Evolutionary conservation across 2,329 filamentous ascomycete genomes (phyloP).

Genomic region (Rutstroemia sp.): DNA sequence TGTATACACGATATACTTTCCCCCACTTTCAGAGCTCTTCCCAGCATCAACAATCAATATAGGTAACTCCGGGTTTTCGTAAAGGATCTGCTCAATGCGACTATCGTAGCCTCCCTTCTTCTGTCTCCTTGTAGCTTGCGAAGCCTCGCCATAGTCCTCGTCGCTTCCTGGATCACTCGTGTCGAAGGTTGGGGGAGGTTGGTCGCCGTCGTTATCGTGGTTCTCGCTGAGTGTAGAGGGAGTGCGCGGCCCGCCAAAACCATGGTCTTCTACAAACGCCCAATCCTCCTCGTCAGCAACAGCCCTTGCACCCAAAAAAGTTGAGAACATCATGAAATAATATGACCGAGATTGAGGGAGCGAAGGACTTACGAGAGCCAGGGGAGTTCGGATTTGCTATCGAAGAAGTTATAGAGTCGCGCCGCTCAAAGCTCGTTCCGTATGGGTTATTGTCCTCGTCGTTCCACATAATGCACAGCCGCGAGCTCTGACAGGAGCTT

Average conservation of each 20-base stretch:
- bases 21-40: slow-evolving; percentile 87
- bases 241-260: slow-evolving; percentile 37
- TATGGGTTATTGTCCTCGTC: slow-evolving; percentile 99
- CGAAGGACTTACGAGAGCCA: slow-evolving; percentile 40
- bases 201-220: slow-evolving; percentile 29
- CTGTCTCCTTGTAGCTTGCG: slow-evolving; percentile 43
- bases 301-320: slow-evolving; percentile 27
- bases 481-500: background rate
- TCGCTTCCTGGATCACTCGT: slow-evolving; percentile 40
- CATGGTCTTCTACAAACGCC: slow-evolving; percentile 39
- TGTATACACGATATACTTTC: slow-evolving; percentile 93
- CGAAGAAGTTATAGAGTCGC: slow-evolving; percentile 70
- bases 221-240: slow-evolving; percentile 62
- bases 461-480: slow-evolving; percentile 73
- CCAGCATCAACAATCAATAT: slow-evolving; percentile 92
- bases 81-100: slow-evolving; percentile 93
- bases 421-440: slow-evolving; percentile 79
- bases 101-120: slow-evolving; percentile 90
- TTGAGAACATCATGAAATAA: slow-evolving; percentile 29
- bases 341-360: background rate
- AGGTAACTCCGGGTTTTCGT: slow-evolving; percentile 84
- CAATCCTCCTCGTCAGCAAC: slow-evolving; percentile 38
- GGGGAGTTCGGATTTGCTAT: slow-evolving; percentile 59
- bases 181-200: slow-evolving; percentile 24
- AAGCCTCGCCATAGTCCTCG: slow-evolving; percentile 38